phyloP scores from a whole-genome alignment of 2,329 filamentous ascomycete genomes.

The Emydomyces testavorans region DNA sequence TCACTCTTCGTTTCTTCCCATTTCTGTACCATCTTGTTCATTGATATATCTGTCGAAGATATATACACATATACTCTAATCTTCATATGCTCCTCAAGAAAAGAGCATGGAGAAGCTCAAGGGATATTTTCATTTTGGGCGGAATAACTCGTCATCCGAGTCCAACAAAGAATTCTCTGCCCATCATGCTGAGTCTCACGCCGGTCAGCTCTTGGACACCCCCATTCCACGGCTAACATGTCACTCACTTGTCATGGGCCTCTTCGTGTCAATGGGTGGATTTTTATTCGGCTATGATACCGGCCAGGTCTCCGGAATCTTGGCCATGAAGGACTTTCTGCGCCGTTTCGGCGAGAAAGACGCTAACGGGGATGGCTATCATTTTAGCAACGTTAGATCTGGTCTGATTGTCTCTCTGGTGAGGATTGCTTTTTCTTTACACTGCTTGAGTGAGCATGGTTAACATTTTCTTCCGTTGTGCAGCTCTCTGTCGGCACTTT shows the following conservation, averaged over 20 bases:
- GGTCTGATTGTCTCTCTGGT: conserved; percentile 38
- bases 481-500: conserved; percentile 37
- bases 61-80: background rate
- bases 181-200: conserved; percentile 9
- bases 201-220: conserved; percentile 28
- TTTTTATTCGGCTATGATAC: conserved; percentile 36
- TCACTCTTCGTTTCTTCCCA: background rate
- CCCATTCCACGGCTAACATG: conserved; percentile 35
- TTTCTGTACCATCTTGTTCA: background rate
- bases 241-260: conserved; percentile 34
- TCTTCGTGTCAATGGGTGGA: conserved; percentile 39
- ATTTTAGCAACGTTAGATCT: conserved; percentile 36
- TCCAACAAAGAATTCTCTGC: conserved; percentile 6
- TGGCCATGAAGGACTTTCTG: conserved; percentile 38
- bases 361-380: conserved; percentile 23
- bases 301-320: conserved; percentile 38
- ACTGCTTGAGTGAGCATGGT: background rate
- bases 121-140: conserved; percentile 1
- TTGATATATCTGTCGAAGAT: too few relatives aligned
- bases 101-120: conserved; percentile 5
- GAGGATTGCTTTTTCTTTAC: conserved; percentile 15
- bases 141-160: background rate
- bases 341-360: conserved; percentile 31
- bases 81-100: background rate
- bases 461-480: background rate